Evolutionary conservation across 1,284 basidiomycete species (phyloP).

Genomic region (Anthracocystis panici-leucophaei): DNA sequence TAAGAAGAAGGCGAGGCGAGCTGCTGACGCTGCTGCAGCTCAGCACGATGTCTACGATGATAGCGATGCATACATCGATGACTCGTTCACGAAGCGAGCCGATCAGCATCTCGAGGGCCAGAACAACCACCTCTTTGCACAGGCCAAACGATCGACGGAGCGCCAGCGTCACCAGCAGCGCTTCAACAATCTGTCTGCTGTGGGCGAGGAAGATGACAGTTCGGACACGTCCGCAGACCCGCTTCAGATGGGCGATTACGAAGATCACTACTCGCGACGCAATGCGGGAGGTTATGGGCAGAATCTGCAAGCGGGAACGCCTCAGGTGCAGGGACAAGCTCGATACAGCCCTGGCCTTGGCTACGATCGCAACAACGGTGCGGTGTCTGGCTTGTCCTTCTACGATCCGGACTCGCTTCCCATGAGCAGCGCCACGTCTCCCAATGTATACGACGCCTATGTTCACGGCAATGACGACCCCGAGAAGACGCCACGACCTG

Average conservation of each 20-base stretch:
- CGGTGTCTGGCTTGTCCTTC: slow-evolving; percentile 45
- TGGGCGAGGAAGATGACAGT: slow-evolving; percentile 48
- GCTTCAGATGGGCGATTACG: slow-evolving; percentile 37
- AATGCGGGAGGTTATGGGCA: slow-evolving; percentile 18
- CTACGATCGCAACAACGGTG: slow-evolving; percentile 40
- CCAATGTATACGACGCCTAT: slow-evolving; percentile 7
- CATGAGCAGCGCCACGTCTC: slow-evolving; percentile 3
- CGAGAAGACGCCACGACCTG: slow-evolving; percentile 16
- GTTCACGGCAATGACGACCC: slow-evolving; percentile 10
- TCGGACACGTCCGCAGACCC: slow-evolving; percentile 58
- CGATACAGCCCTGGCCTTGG: slow-evolving; percentile 10
- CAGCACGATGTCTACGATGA: slow-evolving; percentile 8
- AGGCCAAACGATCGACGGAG: slow-evolving; percentile 40
- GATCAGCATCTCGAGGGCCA: slow-evolving; percentile 46
- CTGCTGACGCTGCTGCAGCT: slow-evolving; percentile 14
- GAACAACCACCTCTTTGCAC: slow-evolving; percentile 30
- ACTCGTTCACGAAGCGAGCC: slow-evolving; percentile 14
- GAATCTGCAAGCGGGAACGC: slow-evolving; percentile 11
- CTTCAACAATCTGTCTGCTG: slow-evolving; percentile 28
- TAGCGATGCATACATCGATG: slow-evolving; percentile 8
- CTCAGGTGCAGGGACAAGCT: slow-evolving; percentile 14
- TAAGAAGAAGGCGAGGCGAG: slow-evolving; percentile 34
- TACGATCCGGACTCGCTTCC: slow-evolving; percentile 54
- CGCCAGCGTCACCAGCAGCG: slow-evolving; percentile 23
- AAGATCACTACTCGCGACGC: slow-evolving; percentile 32